Evolutionary conservation across 2,329 filamentous ascomycete genomes (phyloP).

Genomic region (Septoria petroselini): DNA sequence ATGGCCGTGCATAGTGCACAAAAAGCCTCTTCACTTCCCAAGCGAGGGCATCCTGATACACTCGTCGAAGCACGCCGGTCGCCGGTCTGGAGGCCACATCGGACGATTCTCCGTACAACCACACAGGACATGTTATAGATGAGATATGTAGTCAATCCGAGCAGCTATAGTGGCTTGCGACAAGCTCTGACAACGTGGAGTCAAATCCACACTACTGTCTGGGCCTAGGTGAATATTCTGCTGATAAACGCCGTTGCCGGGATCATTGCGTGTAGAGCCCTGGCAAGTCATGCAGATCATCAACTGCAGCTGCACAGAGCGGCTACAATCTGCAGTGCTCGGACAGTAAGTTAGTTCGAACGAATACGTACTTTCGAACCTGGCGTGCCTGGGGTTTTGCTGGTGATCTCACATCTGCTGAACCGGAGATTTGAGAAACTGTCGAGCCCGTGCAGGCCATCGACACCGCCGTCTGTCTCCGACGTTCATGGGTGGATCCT

Average conservation of each 20-base stretch:
- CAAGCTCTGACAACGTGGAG: no score
- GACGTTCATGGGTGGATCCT: not conserved
- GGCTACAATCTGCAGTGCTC: no score
- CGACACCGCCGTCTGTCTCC: not conserved
- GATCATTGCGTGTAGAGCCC: constrained; percentile 21
- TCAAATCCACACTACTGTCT: no score
- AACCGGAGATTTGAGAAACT: not conserved
- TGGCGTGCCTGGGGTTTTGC: not conserved
- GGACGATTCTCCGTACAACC: no score
- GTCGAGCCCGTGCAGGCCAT: not conserved
- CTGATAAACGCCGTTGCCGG: constrained; percentile 15
- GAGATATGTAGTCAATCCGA: no score
- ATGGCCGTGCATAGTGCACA: no score
- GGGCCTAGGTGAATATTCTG: no score
- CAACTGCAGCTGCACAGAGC: not conserved
- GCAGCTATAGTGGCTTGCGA: no score
- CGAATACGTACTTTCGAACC: not conserved
- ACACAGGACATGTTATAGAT: no score
- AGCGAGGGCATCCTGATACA: not conserved
- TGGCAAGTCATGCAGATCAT: constrained; percentile 14
- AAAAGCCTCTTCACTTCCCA: no score
- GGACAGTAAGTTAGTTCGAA: no score
- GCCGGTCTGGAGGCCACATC: no score
- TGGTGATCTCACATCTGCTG: not conserved
- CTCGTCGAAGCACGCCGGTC: constrained; percentile 1